Evolutionary conservation across 192 early-diverging fungal genomes (phyloP), one percentile per base, ranked within the genome.

Genomic region (Funneliformis mosseae): DNA sequence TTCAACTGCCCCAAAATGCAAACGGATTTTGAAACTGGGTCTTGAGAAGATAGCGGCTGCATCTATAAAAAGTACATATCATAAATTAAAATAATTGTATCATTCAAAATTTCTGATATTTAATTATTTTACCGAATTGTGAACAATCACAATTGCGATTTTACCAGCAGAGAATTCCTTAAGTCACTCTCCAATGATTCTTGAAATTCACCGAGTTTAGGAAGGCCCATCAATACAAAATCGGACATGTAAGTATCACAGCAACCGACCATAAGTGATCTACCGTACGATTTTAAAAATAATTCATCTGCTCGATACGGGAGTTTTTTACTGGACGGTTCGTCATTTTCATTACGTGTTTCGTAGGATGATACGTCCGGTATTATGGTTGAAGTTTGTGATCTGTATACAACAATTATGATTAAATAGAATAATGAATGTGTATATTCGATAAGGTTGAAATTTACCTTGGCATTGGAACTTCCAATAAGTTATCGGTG

Each of bases 151-250:
- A n/a, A n/a, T n/a, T n/a, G n/a, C n/a, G n/a, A n/a, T n/a, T 80
- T 77, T 25, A 83, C 81, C 78, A 84, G 76, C 61, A 87, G 59
- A 39, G 86, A 84, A 55, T 85, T 80, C 76, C 78, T 81, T 77
- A 87, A 81, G 39, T 86, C 85, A 16, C 80, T 78, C 28, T 87
- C 83, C 66, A 90, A 83, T 1, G 84, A 84, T 66, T 83, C 84
- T 46, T 84, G 79, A 63, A 87, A 83, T 43, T 62, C 33, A 66
- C 88, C 86, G n/a, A 73, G 79, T 33, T 86, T 83, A 14, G 88
- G 88, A 5, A 90, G 79, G 10, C 89, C 89, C 88, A 90, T 88
- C 21, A 90, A 76, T 10, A 87, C 89, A 83, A 90, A 90, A 42
- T 90, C 89, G 0, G 89, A 83, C 82, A 88, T 88, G 48, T 90